These are phyloP conservation scores for Fusarium haematococcum DNA, from an alignment of 2,329 filamentous ascomycete species.

Conservation along the genomic window DNA sequence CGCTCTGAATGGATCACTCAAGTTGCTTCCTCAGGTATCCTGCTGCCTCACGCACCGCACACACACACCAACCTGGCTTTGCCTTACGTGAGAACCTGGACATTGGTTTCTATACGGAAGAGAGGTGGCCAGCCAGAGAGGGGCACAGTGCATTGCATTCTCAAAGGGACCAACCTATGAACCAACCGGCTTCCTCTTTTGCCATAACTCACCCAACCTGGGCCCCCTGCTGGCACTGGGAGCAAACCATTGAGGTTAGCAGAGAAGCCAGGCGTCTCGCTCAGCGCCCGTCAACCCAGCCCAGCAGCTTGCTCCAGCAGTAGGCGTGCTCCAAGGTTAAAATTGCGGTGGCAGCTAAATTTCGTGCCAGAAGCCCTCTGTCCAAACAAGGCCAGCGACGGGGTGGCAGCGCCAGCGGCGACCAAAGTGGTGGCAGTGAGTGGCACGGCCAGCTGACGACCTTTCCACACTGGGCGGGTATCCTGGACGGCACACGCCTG, in stretches of 20 bases:
- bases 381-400: constrained; percentile 11
- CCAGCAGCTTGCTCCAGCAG: background rate
- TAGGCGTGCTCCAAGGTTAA: constrained; percentile 34
- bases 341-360: constrained; percentile 44
- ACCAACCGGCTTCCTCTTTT: constrained; percentile 3
- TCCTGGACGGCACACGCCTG: constrained; percentile 9
- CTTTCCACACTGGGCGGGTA: constrained; percentile 28
- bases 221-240: constrained; percentile 17
- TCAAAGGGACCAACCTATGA: constrained; percentile 14
- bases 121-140: constrained; percentile 5
- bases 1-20: constrained; percentile 1
- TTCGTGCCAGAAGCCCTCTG: constrained; percentile 19
- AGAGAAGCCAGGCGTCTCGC: constrained; percentile 4
- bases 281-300: constrained; percentile 14
- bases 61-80: constrained; percentile 25
- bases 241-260: constrained; percentile 9
- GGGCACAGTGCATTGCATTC: constrained; percentile 22
- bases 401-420: constrained; percentile 23
- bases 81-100: constrained; percentile 39
- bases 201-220: background rate
- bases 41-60: constrained; percentile 9
- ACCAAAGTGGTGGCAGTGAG: constrained; percentile 24
- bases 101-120: constrained; percentile 5
- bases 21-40: constrained; percentile 12
- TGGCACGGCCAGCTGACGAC: constrained; percentile 33